Evolutionary conservation across 2,329 filamentous ascomycete species (phyloP).

Genomic region (Dactylonectria estremocensis): DNA sequence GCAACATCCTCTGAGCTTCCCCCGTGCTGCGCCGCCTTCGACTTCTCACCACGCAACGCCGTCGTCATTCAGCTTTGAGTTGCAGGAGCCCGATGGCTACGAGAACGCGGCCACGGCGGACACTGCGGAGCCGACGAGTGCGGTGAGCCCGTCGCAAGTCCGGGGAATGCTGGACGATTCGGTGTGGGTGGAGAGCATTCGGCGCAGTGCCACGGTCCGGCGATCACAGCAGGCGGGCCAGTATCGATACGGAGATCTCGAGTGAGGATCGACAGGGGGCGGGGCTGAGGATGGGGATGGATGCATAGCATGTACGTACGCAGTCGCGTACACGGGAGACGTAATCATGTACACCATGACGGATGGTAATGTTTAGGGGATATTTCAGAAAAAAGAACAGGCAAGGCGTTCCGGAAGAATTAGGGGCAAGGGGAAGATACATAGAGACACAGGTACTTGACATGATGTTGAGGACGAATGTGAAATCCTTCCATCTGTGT

Average conservation of each 20-base stretch:
- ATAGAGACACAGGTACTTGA: slow-evolving; percentile 30
- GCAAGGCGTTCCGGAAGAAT: slow-evolving; percentile 42
- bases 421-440: slow-evolving; percentile 22
- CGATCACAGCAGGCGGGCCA: slow-evolving; percentile 57
- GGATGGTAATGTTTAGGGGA: slow-evolving; percentile 17
- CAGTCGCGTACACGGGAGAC: slow-evolving; percentile 6
- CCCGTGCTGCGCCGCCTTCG: slow-evolving; percentile 62
- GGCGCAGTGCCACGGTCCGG: slow-evolving; percentile 84
- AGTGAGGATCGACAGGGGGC: slow-evolving; percentile 32
- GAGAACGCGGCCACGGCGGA: slow-evolving; percentile 54
- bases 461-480: background rate
- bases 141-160: slow-evolving; percentile 82
- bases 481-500: background rate
- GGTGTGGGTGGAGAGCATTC: slow-evolving; percentile 93
- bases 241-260: slow-evolving; percentile 50
- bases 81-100: slow-evolving; percentile 61
- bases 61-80: slow-evolving; percentile 72
- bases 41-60: slow-evolving; percentile 61
- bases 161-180: slow-evolving; percentile 90
- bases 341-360: slow-evolving; percentile 21
- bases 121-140: slow-evolving; percentile 66
- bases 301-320: slow-evolving; percentile 1
- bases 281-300: background rate
- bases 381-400: slow-evolving; percentile 34
- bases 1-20: slow-evolving; percentile 69